Evolutionary conservation across 305 asterid species (phyloP), one percentile per base, ranked within the genome.

Genomic region (Fraxinus paxiana): DNA sequence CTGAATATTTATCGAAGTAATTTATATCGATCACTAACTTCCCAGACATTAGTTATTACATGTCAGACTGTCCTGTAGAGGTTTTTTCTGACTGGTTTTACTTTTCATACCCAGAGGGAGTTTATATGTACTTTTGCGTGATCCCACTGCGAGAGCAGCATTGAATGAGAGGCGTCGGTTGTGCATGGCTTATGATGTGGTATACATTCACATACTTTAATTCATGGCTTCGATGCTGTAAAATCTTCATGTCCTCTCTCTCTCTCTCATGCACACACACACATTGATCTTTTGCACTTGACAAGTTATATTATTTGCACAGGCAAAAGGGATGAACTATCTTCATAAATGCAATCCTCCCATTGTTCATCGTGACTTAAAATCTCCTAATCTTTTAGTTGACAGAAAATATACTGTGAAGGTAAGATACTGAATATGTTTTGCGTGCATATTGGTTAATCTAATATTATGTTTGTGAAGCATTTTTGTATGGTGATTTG

Each of bases 181-280:
- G 87, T 87, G 88, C 89, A 94, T 96, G 99, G 99, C 99, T 82
- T 96, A 86, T 86, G 99, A 96, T 88, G 98, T 96, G 95, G 98
- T 90, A 84, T 81, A 87, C 33, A 54, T 72, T 75, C 77, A 41
- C 72, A 77, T 72, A 20, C 33, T 79, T 43, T 61, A 70, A 51
- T 73, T 63, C 2, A 65, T 69, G n/a, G 51, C 46, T 73, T 73
- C 22, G 46, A 18, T 26, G 46, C 31, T 75, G 26, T 80, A 54
- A 71, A 75, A 48, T 38, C 73, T 56, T 75, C 72, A 26, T 34
- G 51, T 26, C 74, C 15, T 70, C 65, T 65, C 22, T 34, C 78
- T 17, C 18, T 12, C 59, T 51, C 61, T 8, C 75, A 43, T 10
- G 2, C 34, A 4, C 34, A 26, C 73, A 46, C 69, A 59, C 59